Percentiles rank a stretch among this genome's conserved stretches.
Evolutionary conservation across 2,329 filamentous ascomycete species (phyloP).

Genomic region (Cercospora brassicicola): DNA sequence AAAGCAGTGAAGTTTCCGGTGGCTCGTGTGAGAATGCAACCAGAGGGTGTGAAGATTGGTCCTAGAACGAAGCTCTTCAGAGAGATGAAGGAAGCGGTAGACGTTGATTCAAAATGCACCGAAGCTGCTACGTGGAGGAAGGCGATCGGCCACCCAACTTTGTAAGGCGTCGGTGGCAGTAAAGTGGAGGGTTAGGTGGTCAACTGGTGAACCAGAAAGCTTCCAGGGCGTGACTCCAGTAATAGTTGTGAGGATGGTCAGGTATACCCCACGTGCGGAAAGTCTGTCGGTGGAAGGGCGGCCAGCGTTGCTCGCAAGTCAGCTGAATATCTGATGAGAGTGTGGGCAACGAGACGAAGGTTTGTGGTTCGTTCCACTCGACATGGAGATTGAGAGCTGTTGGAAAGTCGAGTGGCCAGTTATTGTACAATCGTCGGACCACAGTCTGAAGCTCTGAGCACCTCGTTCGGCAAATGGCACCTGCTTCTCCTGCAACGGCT

Average conservation of each 20-base stretch:
- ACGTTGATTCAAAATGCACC: conserved; percentile 14
- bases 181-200: not conserved
- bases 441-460: conserved; percentile 11
- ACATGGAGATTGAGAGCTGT: conserved; percentile 23
- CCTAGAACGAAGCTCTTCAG: not conserved
- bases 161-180: not conserved
- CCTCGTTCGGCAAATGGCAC: conserved; percentile 15
- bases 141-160: not conserved
- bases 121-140: conserved; percentile 1
- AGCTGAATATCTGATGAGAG: conserved; percentile 8
- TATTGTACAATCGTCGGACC: conserved; percentile 23
- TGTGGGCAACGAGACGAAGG: conserved; percentile 20
- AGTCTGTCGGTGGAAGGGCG: conserved; percentile 5
- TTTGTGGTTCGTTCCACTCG: conserved; percentile 23
- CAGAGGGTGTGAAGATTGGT: not conserved
- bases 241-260: conserved; percentile 5
- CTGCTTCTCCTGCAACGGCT: conserved; percentile 20
- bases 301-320: conserved; percentile 14
- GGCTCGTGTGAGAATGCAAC: conserved; percentile 11
- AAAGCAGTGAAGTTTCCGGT: conserved; percentile 1
- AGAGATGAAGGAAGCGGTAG: not conserved
- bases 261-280: conserved; percentile 2
- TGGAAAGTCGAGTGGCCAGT: conserved; percentile 12
- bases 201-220: conserved; percentile 3
- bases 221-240: not conserved